phyloP scores from a whole-genome alignment of 768 basidiomycete genomes.

The Cyclocybe cylindracea region DNA sequence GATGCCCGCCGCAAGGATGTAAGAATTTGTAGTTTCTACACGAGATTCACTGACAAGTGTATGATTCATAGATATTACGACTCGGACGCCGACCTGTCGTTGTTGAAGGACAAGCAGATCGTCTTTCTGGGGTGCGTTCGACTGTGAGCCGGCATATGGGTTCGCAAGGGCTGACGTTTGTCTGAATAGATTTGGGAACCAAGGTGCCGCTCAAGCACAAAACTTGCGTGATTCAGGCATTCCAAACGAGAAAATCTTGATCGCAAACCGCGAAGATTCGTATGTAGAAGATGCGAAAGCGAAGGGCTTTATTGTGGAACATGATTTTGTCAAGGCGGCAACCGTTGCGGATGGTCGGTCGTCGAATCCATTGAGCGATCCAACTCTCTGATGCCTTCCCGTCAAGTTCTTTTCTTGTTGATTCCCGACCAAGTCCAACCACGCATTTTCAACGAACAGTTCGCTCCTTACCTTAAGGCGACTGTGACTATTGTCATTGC shows the following conservation, averaged over 20 bases:
- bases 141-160: too few species aligned
- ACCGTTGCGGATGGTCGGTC: conserved; percentile 52
- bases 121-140: conserved; percentile 57
- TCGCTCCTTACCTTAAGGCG: conserved; percentile 51
- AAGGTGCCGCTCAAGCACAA: conserved; percentile 67
- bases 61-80: conserved; percentile 52
- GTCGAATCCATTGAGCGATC: not conserved
- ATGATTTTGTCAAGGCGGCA: conserved; percentile 58
- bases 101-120: conserved; percentile 50
- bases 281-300: conserved; percentile 59
- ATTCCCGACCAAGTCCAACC: conserved; percentile 69
- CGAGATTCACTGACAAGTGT: not conserved
- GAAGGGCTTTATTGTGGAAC: conserved; percentile 58
- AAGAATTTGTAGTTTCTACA: conserved; percentile 15
- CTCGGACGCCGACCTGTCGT: conserved; percentile 53
- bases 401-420: conserved; percentile 56
- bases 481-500: conserved; percentile 55
- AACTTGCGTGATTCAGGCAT: conserved; percentile 66
- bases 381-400: not conserved
- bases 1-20: conserved; percentile 59
- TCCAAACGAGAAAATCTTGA: conserved; percentile 58
- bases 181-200: conserved; percentile 56
- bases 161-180: not conserved
- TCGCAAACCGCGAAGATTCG: conserved; percentile 58
- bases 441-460: conserved; percentile 56